phyloP scores from a whole-genome alignment of 805 yeast species.

The Yarrowia bubula region DNA sequence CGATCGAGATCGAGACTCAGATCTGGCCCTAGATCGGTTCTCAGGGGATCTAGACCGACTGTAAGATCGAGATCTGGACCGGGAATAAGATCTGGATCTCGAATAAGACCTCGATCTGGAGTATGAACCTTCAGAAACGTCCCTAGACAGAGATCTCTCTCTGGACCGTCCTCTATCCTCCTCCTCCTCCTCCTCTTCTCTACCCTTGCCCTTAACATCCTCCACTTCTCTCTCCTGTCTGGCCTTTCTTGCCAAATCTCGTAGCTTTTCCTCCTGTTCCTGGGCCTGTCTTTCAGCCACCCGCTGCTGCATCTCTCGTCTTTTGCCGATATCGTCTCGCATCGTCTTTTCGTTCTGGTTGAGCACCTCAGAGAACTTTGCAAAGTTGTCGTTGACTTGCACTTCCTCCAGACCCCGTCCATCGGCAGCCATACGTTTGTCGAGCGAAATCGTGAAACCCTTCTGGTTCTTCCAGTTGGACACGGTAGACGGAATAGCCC shows the following conservation, averaged over 20 bases:
- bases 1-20: not conserved
- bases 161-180: not conserved
- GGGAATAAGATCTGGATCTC: not conserved
- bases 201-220: not conserved
- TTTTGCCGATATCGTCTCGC: slow-evolving; percentile 52
- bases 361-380: slow-evolving; percentile 66
- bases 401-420: slow-evolving; percentile 42
- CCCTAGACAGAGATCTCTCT: not conserved
- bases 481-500: slow-evolving; percentile 88
- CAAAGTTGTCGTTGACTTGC: slow-evolving; percentile 55
- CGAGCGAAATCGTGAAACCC: slow-evolving; percentile 80
- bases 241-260: slow-evolving; percentile 51
- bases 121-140: not conserved
- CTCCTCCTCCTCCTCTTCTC: not conserved
- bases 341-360: slow-evolving; percentile 64
- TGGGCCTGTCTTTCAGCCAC: slow-evolving; percentile 50
- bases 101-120: not conserved
- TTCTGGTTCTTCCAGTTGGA: slow-evolving; percentile 96
- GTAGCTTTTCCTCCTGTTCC: slow-evolving; percentile 52
- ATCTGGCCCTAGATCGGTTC: not conserved
- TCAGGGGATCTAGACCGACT: not conserved
- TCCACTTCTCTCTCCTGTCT: slow-evolving; percentile 40
- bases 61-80: not conserved
- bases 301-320: slow-evolving; percentile 50
- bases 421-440: slow-evolving; percentile 65